Base-by-base conservation (phyloP, 2,329 filamentous ascomycete species). In the Sarocladium brachiariae region DNA sequence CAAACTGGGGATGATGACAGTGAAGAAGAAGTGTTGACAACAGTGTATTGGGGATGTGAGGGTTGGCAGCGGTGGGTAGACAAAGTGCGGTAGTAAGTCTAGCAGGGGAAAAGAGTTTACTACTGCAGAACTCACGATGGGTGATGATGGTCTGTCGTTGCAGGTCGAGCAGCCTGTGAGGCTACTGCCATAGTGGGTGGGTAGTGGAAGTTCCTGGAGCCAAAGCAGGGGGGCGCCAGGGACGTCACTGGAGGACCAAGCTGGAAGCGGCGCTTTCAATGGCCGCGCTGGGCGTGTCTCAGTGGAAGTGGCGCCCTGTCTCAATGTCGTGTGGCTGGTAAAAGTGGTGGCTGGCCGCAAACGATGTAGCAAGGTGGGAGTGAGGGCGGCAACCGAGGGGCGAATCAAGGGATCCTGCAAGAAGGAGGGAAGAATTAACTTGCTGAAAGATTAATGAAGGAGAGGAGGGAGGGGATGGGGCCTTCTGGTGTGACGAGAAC, bases 221-320 rank as follows among this genome's bases (percentile, higher is more conserved):
- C 10, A 13, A 19, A 13, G 18, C 9, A 25, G 24, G 18, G 9
- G 8, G 23, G 13, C 13, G 21, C 23, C 14, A 8, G n/a, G 21
- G 39, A 43, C 39, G 39, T 43, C 39, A 43, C 21, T 43, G 21
- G 37, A 35, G 39, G 21, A 43, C 43, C 43, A 24, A 47, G 21
- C 43, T 33, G 43, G 14, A 47, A 47, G 27, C 43, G 43, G 24
- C 43, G 43, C 43, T 47, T 7, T 33, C 25, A 33, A n/a, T 19
- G 43, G 27, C 10, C n/a, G n/a, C 23, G 39, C 39, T 27, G 25
- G 25, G 25, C 39, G 21, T 47, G 24, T 47, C 43, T 47, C 43
- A 47, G 25, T 47, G 25, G 16, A 13, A 47, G 25, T 31, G 43
- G 43, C 24, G 14, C 25, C 21, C 21, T 31, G 43, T 33, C 43